Percentiles rank a stretch among this genome's conserved stretches.
Evolutionary conservation across 176 grass and related monocot genomes (phyloP).

Genomic region (Phyllostachys edulis): DNA sequence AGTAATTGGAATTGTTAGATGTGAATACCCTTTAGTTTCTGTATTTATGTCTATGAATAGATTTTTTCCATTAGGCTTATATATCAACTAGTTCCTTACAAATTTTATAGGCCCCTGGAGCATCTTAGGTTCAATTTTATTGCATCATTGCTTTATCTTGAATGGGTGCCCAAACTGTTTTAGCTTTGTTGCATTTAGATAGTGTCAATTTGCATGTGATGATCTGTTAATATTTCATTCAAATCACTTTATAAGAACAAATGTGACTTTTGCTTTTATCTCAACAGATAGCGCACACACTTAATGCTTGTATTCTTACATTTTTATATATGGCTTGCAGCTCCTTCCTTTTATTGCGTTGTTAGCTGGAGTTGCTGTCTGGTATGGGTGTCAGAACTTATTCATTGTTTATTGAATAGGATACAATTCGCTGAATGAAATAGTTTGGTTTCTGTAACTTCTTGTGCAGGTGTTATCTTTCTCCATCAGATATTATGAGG

Average conservation of each 20-base stretch:
- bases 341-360: slow-evolving; percentile 74
- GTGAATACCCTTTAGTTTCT: neutral
- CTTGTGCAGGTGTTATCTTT: slow-evolving; percentile 71
- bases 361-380: slow-evolving; percentile 73
- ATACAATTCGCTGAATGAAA: neutral
- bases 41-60: neutral
- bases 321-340: slow-evolving; percentile 47
- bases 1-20: slow-evolving; percentile 4
- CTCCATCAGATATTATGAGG: slow-evolving; percentile 86
- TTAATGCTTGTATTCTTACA: slow-evolving; percentile 17
- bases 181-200: neutral
- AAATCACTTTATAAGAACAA: neutral
- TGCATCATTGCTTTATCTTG: neutral
- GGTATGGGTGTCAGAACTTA: slow-evolving; percentile 53
- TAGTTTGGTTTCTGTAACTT: slow-evolving; percentile 12
- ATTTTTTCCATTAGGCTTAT: neutral
- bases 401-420: neutral
- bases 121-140: slow-evolving; percentile 15
- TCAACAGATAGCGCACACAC: neutral
- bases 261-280: neutral
- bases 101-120: neutral
- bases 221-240: slow-evolving; percentile 10
- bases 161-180: neutral
- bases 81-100: neutral
- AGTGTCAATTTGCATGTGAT: neutral